Conservation (phyloP, 2,329 filamentous ascomycete genomes). For the Aspergillus fumigatus region DNA sequence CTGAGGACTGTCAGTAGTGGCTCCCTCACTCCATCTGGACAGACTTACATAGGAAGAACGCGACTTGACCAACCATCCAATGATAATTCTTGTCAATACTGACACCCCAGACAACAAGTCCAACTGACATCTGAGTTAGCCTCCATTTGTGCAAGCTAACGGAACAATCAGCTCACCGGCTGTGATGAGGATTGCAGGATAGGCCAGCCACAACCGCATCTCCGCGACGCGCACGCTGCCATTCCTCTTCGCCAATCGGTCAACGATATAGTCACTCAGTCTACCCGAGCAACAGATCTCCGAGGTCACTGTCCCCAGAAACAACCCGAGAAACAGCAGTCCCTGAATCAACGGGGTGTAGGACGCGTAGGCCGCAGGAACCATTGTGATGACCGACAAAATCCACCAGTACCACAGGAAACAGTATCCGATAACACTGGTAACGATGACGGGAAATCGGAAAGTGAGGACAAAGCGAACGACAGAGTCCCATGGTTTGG, state of each 20-base stretch:
- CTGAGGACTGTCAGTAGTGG: conserved; percentile 22
- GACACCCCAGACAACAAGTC: conserved; percentile 53
- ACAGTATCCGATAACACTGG: conserved; percentile 47
- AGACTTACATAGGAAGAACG: conserved; percentile 51
- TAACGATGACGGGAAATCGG: conserved; percentile 42
- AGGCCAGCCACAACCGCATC: conserved; percentile 54
- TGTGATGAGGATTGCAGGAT: conserved; percentile 48
- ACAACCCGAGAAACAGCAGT: conserved; percentile 50
- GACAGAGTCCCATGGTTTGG: conserved; percentile 45
- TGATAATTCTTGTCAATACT: conserved; percentile 51
- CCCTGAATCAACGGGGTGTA: conserved; percentile 49
- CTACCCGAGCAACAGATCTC: conserved; percentile 51
- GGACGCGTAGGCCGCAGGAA: conserved; percentile 49
- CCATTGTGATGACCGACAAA: conserved; percentile 49
- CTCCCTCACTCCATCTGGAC: neutral
- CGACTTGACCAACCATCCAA: conserved; percentile 55
- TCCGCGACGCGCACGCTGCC: conserved; percentile 45
- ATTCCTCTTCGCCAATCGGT: conserved; percentile 43
- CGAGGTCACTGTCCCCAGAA: conserved; percentile 50
- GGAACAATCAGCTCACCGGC: conserved; percentile 26
- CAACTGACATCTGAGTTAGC: conserved; percentile 26
- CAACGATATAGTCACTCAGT: conserved; percentile 51
- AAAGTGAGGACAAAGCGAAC: conserved; percentile 47
- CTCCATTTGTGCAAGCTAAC: neutral
- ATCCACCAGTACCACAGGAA: conserved; percentile 58